phyloP scores from a whole-genome alignment of 306 rosid genomes.

The Cicer chorassanicum region DNA sequence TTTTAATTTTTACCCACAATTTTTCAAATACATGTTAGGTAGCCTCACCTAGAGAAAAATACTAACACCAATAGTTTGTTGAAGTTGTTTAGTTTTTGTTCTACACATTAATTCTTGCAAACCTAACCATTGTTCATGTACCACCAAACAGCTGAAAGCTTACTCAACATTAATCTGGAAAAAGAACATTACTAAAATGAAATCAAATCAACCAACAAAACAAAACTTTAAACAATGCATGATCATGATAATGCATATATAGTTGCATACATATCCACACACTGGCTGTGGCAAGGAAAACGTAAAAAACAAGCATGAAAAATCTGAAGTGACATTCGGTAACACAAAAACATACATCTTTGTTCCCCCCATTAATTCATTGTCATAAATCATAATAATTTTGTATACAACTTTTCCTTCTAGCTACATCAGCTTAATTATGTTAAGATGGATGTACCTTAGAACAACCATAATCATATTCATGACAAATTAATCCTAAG shows the following conservation, averaged over 20 bases:
- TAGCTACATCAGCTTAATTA: slow-evolving; percentile 42
- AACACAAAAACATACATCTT: slow-evolving; percentile 44
- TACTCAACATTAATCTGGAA: slow-evolving; percentile 53
- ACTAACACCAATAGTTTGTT: too few relatives aligned
- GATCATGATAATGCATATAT: neutral
- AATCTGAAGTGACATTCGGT: slow-evolving; percentile 57
- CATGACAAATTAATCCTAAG: too few relatives aligned
- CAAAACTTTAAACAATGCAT: neutral
- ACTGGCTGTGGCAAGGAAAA: slow-evolving; percentile 36
- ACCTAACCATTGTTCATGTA: too few relatives aligned
- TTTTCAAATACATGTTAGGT: too few relatives aligned
- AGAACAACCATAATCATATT: slow-evolving; percentile 34
- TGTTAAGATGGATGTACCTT: slow-evolving; percentile 43
- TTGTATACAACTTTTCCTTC: slow-evolving; percentile 41
- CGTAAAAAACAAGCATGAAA: slow-evolving; percentile 41
- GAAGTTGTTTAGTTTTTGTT: too few relatives aligned
- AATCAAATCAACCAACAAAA: neutral
- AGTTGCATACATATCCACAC: slow-evolving; percentile 26
- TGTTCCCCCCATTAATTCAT: neutral
- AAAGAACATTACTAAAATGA: slow-evolving; percentile 50
- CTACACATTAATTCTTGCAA: too few relatives aligned
- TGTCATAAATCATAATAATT: slow-evolving; percentile 35
- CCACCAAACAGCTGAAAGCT: too few relatives aligned
- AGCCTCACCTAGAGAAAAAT: too few relatives aligned
- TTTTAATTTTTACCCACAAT: too few relatives aligned